phyloP scores from a whole-genome alignment of 1,284 basidiomycete genomes.

The Dichomitus squalens region DNA sequence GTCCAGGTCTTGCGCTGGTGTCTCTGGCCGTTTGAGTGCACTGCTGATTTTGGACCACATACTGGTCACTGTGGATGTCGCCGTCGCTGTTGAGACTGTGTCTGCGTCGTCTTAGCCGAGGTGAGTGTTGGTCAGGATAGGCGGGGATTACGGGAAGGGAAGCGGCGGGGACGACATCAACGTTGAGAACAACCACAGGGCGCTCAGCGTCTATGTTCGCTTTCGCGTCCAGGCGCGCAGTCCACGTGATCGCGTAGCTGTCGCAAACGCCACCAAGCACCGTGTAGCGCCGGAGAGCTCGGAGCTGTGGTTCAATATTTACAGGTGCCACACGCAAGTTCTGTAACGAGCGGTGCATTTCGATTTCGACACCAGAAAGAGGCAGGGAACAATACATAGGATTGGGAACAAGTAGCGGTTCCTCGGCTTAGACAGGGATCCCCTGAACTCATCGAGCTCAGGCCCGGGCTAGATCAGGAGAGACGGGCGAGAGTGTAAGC shows the following conservation, averaged over 20 bases:
- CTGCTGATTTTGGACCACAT: slow-evolving; percentile 70
- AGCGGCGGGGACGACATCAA: slow-evolving; percentile 9
- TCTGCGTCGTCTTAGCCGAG: slow-evolving; percentile 8
- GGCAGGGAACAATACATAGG: too few relatives aligned
- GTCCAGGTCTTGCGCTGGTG: slow-evolving; percentile 23
- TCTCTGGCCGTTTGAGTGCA: slow-evolving; percentile 47
- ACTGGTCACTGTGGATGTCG: slow-evolving; percentile 1
- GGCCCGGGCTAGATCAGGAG: too few relatives aligned
- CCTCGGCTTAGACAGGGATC: too few relatives aligned
- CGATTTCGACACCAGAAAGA: too few relatives aligned
- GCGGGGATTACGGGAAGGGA: slow-evolving; percentile 9
- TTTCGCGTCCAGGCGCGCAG: slow-evolving; percentile 7
- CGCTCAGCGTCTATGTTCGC: slow-evolving; percentile 10
- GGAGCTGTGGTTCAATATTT: too few relatives aligned
- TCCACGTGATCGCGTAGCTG: slow-evolving; percentile 18
- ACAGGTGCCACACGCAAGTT: too few relatives aligned
- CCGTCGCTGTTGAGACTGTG: background rate
- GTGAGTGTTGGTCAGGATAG: slow-evolving; percentile 1
- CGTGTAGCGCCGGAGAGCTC: too few relatives aligned
- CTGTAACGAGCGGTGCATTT: too few relatives aligned
- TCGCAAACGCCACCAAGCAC: too few relatives aligned
- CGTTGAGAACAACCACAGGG: slow-evolving; percentile 5
- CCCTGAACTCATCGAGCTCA: too few relatives aligned
- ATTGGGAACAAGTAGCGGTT: too few relatives aligned
- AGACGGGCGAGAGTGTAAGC: too few relatives aligned